phyloP scores from a whole-genome alignment of 306 rosid species.

The Vigna angularis region DNA sequence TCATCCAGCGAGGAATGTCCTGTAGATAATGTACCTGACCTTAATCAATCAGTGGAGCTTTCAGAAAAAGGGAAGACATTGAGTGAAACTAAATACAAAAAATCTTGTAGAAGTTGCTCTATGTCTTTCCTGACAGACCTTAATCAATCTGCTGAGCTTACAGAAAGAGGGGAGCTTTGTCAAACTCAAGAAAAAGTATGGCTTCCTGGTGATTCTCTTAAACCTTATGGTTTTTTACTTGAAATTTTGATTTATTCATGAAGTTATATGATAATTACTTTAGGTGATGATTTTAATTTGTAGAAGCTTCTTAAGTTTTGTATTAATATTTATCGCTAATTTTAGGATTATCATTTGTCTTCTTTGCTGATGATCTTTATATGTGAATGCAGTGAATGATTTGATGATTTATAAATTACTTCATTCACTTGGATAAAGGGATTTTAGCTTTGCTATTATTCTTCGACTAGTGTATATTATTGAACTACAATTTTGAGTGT shows the following conservation, averaged over 20 bases:
- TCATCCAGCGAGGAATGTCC: conserved; percentile 48
- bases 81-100: conserved; percentile 37
- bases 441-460: background rate
- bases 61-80: conserved; percentile 34
- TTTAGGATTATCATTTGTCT: conserved; percentile 1
- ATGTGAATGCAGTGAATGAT: conserved; percentile 5
- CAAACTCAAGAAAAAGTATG: conserved; percentile 55
- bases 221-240: conserved; percentile 34
- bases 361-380: background rate
- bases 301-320: conserved; percentile 6
- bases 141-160: conserved; percentile 53
- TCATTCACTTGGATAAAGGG: background rate
- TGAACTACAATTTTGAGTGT: conserved; percentile 4
- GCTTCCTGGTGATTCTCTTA: conserved; percentile 39
- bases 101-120: conserved; percentile 45
- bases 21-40: conserved; percentile 46
- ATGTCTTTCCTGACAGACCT: conserved; percentile 44
- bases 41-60: conserved; percentile 50
- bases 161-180: conserved; percentile 32
- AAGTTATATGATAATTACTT: background rate
- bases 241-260: conserved; percentile 1
- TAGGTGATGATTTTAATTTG: conserved; percentile 27
- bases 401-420: background rate
- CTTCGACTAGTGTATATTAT: background rate
- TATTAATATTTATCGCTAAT: background rate